Conservation (phyloP, 2,329 filamentous ascomycete genomes). For the Colletotrichum sublineola region DNA sequence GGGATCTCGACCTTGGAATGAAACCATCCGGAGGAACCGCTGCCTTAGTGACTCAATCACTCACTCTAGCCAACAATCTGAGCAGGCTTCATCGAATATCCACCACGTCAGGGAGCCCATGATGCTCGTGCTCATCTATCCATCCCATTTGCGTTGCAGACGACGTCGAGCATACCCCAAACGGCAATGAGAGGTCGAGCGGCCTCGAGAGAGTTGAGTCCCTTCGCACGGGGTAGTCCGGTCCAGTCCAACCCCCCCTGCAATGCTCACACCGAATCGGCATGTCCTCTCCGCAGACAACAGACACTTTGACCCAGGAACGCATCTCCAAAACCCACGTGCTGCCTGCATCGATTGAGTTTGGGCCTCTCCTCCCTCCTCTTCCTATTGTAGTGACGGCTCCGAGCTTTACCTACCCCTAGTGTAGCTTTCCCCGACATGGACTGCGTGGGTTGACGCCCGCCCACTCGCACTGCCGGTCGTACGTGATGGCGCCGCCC, state of each 20-base stretch:
- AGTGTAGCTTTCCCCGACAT: neutral
- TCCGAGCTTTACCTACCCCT: neutral
- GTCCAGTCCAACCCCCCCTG: neutral
- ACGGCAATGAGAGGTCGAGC: neutral
- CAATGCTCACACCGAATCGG: slow-evolving; percentile 5
- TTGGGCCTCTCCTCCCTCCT: slow-evolving; percentile 1
- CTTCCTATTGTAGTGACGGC: neutral
- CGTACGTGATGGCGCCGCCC: slow-evolving; percentile 14
- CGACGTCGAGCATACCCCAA: neutral
- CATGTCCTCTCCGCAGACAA: slow-evolving; percentile 3
- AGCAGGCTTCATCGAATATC: neutral
- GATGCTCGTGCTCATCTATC: neutral
- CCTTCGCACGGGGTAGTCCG: neutral
- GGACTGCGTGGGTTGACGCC: slow-evolving; percentile 2
- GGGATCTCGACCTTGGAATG: neutral
- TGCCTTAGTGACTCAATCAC: slow-evolving; percentile 15
- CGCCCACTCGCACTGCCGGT: slow-evolving; percentile 18
- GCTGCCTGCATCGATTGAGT: slow-evolving; percentile 25
- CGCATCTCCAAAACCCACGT: slow-evolving; percentile 32
- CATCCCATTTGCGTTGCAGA: slow-evolving; percentile 15
- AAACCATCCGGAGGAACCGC: slow-evolving; percentile 5
- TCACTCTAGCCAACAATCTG: neutral
- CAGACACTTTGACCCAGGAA: slow-evolving; percentile 16
- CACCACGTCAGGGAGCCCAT: neutral
- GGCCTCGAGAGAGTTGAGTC: neutral